phyloP scores from a whole-genome alignment of 306 rosid species.

The Oemleria cerasiformis region DNA sequence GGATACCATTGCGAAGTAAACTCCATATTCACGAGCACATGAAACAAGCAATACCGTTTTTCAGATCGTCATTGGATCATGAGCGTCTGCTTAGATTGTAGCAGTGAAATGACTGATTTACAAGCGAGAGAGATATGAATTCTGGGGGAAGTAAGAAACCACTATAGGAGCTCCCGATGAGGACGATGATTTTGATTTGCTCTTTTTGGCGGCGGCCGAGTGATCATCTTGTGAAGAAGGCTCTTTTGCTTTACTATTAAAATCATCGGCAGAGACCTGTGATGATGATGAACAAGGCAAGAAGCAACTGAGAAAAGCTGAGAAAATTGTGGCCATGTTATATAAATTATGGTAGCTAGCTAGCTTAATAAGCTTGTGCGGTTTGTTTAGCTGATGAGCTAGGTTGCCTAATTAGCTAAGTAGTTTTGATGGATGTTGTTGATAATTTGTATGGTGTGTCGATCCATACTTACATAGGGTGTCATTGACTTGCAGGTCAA shows the following conservation, averaged over 20 bases:
- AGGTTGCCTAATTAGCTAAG: neutral
- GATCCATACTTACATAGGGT: neutral
- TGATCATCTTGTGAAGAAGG: neutral
- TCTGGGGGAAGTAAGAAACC: slow-evolving; percentile 15
- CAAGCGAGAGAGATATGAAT: slow-evolving; percentile 11
- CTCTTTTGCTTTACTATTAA: neutral
- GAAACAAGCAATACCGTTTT: too few species aligned
- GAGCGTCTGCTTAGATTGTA: too few species aligned
- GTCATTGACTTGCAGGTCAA: neutral
- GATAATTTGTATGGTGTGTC: neutral
- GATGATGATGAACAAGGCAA: neutral
- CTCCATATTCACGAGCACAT: too few species aligned
- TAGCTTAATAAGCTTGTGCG: neutral
- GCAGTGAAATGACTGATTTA: neutral
- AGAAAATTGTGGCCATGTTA: neutral
- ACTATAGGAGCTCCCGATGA: slow-evolving; percentile 15
- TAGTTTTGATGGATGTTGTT: neutral
- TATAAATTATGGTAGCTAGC: too few species aligned
- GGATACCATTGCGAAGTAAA: too few species aligned
- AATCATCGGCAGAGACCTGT: slow-evolving; percentile 4
- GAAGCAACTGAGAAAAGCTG: slow-evolving; percentile 9
- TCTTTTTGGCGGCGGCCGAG: neutral
- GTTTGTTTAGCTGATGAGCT: neutral
- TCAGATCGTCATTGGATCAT: too few species aligned
- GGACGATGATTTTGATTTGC: neutral